Base-by-base conservation (phyloP, 371 early-diverging fungal genomes). In the Mucor lusitanicus region DNA sequence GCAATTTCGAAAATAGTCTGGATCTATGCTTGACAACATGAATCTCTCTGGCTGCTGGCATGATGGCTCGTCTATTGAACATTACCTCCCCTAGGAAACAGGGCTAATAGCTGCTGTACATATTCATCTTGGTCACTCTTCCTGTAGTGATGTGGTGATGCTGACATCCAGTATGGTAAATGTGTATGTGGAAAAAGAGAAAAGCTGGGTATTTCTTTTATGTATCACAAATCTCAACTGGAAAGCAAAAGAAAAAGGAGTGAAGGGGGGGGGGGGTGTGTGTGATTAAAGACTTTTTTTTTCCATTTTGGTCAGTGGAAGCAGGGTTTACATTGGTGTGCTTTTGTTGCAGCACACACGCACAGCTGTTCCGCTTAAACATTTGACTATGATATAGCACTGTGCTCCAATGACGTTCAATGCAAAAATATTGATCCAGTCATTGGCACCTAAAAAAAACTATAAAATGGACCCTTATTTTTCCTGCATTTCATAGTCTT, bases 1-100 rank as follows among this genome's bases (percentile, higher is more conserved):
- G 69, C 86, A 86, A 19, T 73, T 50, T 21, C 67, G 64, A 63
- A 86, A 80, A 59, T 86, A 86, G 15, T 66, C 76, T 6, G 78
- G 79, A 76, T 86, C 84, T 83, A 53, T 3, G 0, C 8, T 48
- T 53, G 15, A 15, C 53, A 27, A 23, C 27, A 13, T 19, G 1
- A 53, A 53, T 11, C 27, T 53, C 27, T 53, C 50, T 13, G 15
- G 1, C 3, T 30, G 30, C 30, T 30, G 40, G 17, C 40, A 40
- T 40, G 4, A 40, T 40, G 13, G 4, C 40, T 17, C 9, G 40
- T 40, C 40, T 17, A 17, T 17, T 40, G 17, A 40, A 17, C 44
- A 3, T 63, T 60, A 80, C 80, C 80, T 75, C 80, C 80, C 37
- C 62, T 68, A 7, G 80, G 80, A 59, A 80, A 80, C 28, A 80